Percentiles rank a stretch among this genome's conserved stretches.
These are phyloP conservation scores for Colletotrichum lentis DNA, from an alignment of 2,329 filamentous ascomycete species.

Conservation along the genomic window DNA sequence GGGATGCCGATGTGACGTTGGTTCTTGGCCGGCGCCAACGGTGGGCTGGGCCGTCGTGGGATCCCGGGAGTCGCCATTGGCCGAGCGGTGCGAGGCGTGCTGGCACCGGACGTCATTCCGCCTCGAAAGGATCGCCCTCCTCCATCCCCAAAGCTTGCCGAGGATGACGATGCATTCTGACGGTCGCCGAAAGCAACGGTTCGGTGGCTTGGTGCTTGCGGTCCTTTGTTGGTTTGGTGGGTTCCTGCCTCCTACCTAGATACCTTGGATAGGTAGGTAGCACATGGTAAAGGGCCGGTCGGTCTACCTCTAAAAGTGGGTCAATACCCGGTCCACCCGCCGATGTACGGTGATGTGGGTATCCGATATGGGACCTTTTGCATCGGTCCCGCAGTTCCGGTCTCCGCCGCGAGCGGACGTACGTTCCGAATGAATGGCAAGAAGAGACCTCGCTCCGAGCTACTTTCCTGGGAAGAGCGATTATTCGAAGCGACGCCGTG, in stretches of 20 bases:
- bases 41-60: background rate
- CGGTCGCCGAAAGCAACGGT: background rate
- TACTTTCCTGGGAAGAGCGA: too few species aligned
- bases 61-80: background rate
- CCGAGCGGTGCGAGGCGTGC: background rate
- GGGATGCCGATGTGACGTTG: slow-evolving; percentile 2
- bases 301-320: background rate
- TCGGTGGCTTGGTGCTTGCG: background rate
- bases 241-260: too few species aligned
- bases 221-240: background rate
- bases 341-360: background rate
- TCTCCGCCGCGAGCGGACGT: background rate
- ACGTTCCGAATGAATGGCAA: too few species aligned
- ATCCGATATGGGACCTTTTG: background rate
- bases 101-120: background rate
- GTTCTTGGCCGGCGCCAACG: background rate
- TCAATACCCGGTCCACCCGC: background rate
- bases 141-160: too few species aligned
- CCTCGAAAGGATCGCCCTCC: background rate
- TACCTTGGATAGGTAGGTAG: too few species aligned
- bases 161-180: background rate
- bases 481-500: background rate
- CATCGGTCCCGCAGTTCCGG: background rate
- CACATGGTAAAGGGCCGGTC: background rate
- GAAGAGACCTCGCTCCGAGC: background rate